Conservation (phyloP, 768 basidiomycete species). For the Rubroboletus satanas region DNA sequence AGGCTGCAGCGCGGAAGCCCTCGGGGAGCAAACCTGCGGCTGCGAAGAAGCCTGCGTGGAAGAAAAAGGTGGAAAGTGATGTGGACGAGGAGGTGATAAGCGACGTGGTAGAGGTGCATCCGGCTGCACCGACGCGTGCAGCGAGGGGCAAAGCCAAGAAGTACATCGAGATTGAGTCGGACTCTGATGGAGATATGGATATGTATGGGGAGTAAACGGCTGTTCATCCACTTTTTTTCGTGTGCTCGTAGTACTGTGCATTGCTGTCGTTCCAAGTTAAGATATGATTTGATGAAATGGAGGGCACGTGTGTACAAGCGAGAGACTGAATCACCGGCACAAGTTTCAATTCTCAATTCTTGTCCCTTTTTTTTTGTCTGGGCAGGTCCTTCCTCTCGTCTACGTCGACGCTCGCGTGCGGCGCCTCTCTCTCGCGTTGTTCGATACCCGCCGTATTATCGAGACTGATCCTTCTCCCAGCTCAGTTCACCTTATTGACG, state of each 20-base stretch:
- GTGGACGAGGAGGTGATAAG: constrained; percentile 44
- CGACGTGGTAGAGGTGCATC: constrained; percentile 40
- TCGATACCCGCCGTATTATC: background rate
- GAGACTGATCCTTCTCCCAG: background rate
- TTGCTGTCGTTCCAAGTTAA: background rate
- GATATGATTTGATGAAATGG: background rate
- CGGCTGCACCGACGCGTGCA: constrained; percentile 44
- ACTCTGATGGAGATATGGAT: constrained; percentile 39
- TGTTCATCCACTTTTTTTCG: background rate
- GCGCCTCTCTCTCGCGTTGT: background rate
- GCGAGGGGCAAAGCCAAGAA: constrained; percentile 50
- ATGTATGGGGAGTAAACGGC: constrained; percentile 38
- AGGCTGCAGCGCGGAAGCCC: constrained; percentile 43
- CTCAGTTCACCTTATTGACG: background rate
- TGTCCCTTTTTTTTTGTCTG: background rate
- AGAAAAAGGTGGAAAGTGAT: constrained; percentile 38
- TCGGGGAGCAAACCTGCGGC: constrained; percentile 59
- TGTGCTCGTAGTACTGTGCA: background rate
- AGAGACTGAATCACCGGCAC: background rate
- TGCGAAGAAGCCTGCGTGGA: constrained; percentile 46
- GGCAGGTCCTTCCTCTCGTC: background rate
- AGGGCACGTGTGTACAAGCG: constrained; percentile 19
- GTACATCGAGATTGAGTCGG: constrained; percentile 58
- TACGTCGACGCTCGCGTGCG: constrained; percentile 10
- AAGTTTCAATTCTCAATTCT: background rate